phyloP scores from a whole-genome alignment of 371 early-diverging fungal species.

The Batkoa obscura region DNA sequence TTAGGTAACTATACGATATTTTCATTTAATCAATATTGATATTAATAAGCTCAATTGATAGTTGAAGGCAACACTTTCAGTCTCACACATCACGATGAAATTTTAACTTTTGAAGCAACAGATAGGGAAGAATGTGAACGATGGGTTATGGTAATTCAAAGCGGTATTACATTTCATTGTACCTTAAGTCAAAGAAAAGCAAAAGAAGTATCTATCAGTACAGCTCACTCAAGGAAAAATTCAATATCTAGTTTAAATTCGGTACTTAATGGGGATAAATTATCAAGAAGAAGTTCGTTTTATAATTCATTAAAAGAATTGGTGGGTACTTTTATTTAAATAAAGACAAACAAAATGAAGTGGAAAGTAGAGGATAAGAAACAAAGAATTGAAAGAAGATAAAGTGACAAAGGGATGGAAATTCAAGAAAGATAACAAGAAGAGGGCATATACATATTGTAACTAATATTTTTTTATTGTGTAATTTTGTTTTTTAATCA shows the following conservation, averaged over 20 bases:
- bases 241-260: not conserved
- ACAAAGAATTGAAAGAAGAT: too few species aligned
- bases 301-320: constrained; percentile 5
- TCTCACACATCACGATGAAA: not conserved
- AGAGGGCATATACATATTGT: too few species aligned
- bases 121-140: not conserved
- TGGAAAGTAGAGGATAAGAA: too few species aligned
- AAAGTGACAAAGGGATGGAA: too few species aligned
- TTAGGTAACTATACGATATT: not conserved
- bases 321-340: constrained; percentile 3
- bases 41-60: not conserved
- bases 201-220: constrained; percentile 2
- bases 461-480: too few species aligned
- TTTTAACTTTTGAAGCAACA: not conserved
- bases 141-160: constrained; percentile 1
- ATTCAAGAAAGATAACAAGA: too few species aligned
- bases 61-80: not conserved
- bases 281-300: not conserved
- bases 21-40: not conserved
- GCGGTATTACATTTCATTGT: not conserved
- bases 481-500: too few species aligned
- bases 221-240: not conserved
- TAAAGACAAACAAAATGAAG: not conserved
- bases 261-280: not conserved
- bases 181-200: constrained; percentile 3